Conservation (phyloP, 345 rosid genomes). For the Corymbia maculata region DNA sequence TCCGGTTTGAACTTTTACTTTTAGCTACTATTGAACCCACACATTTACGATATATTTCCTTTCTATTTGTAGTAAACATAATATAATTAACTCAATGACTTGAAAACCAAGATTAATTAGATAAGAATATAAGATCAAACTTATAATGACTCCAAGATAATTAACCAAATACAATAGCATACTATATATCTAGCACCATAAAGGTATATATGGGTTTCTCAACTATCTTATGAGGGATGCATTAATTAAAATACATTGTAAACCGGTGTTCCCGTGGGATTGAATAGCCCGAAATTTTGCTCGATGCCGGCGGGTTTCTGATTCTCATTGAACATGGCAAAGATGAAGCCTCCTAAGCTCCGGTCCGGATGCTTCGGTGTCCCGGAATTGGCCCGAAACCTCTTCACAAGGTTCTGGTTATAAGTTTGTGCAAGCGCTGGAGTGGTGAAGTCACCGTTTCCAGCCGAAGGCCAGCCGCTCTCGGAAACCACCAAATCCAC, state of each 20-base stretch:
- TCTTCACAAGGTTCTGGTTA: background rate
- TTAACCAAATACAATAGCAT: background rate
- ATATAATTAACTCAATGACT: background rate
- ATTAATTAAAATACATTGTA: background rate
- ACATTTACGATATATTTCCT: background rate
- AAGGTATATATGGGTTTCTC: background rate
- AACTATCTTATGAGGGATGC: background rate
- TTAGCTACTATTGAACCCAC: background rate
- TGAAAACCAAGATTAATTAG: background rate
- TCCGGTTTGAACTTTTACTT: background rate
- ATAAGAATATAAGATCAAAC: background rate
- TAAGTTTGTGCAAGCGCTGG: background rate
- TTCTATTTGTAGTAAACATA: background rate
- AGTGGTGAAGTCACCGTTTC: background rate
- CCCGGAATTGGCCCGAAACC: background rate
- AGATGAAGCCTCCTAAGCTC: background rate
- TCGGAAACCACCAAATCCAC: conserved; percentile 2
- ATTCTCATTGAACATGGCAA: conserved; percentile 3
- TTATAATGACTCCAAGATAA: background rate
- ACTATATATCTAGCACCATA: background rate
- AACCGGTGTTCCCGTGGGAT: background rate
- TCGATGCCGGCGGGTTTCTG: background rate
- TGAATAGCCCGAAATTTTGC: background rate
- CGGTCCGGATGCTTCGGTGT: background rate
- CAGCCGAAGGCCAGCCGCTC: conserved; percentile 16